Evolutionary conservation across 768 basidiomycete genomes (phyloP).

Genomic region (Lentinula aciculospora): DNA sequence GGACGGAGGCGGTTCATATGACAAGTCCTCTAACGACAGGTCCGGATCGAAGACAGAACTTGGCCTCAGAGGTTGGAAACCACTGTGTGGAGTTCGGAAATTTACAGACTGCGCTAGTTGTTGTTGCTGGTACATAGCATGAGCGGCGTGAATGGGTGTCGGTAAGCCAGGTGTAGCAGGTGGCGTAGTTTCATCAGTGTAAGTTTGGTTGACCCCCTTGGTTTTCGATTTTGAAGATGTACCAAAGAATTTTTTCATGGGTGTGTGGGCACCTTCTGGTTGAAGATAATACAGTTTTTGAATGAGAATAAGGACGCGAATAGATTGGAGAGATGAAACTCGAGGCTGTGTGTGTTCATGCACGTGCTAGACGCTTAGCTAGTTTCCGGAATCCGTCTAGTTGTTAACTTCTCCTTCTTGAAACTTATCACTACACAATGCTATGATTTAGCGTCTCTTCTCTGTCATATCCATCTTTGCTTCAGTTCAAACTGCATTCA

Average conservation of each 20-base stretch:
- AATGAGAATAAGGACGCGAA: not conserved
- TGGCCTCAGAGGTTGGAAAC: constrained; percentile 8
- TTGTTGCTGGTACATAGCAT: constrained; percentile 17
- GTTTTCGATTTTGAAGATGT: constrained; percentile 32
- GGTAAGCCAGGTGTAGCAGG: constrained; percentile 14
- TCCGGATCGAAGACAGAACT: constrained; percentile 18
- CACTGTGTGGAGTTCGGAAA: not conserved
- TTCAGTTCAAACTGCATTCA: too few species aligned
- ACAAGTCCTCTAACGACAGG: constrained; percentile 2
- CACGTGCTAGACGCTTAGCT: not conserved
- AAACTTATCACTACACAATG: too few species aligned
- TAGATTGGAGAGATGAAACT: not conserved
- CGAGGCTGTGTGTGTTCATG: constrained; percentile 1
- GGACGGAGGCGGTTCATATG: constrained; percentile 17
- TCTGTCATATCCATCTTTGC: too few species aligned
- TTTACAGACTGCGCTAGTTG: constrained; percentile 16
- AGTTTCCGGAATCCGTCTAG: too few species aligned
- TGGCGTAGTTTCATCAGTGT: not conserved
- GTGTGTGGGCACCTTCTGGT: constrained; percentile 10
- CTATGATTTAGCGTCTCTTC: too few species aligned
- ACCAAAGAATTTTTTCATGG: constrained; percentile 45
- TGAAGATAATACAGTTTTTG: not conserved
- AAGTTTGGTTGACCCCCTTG: constrained; percentile 5
- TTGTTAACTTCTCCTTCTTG: too few species aligned
- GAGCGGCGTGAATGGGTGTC: constrained; percentile 17